These are phyloP conservation scores for Eucalyptus marginata DNA, from an alignment of 345 rosid genomes.

Conservation along the genomic window DNA sequence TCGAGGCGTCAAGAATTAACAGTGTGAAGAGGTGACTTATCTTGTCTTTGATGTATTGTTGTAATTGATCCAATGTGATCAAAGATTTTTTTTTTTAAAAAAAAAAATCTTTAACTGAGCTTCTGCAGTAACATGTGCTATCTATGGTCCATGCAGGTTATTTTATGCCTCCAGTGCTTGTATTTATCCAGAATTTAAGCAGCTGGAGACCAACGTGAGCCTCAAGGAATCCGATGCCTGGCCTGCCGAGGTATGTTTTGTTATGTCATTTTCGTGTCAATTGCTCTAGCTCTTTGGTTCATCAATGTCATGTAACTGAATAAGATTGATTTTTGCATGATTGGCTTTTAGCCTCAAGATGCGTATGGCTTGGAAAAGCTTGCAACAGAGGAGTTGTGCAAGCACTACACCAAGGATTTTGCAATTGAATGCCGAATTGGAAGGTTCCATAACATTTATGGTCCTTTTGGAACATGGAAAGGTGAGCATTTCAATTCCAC, in stretches of 20 bases:
- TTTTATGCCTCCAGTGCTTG: constrained; percentile 99
- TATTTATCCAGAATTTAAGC: constrained; percentile 97
- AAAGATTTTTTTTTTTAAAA: not conserved
- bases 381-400: constrained; percentile 95
- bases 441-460: constrained; percentile 96
- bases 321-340: not conserved
- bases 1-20: constrained; percentile 87
- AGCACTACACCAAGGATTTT: constrained; percentile 94
- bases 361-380: constrained; percentile 99
- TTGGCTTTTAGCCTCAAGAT: constrained; percentile 84
- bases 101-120: not conserved
- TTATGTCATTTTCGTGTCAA: not conserved
- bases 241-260: constrained; percentile 93
- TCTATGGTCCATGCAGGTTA: constrained; percentile 31
- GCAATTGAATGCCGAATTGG: constrained; percentile 92
- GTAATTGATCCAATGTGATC: not conserved
- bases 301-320: not conserved
- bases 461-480: constrained; percentile 99
- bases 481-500: constrained; percentile 15
- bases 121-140: not conserved
- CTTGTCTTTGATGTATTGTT: too few relatives aligned
- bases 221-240: constrained; percentile 98
- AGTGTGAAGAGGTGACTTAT: constrained; percentile 68
- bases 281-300: not conserved
- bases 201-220: constrained; percentile 96